Evolutionary conservation across 345 rosid species (phyloP), one percentile per base, ranked within the genome.

Genomic region (Corchorus capsularis): DNA sequence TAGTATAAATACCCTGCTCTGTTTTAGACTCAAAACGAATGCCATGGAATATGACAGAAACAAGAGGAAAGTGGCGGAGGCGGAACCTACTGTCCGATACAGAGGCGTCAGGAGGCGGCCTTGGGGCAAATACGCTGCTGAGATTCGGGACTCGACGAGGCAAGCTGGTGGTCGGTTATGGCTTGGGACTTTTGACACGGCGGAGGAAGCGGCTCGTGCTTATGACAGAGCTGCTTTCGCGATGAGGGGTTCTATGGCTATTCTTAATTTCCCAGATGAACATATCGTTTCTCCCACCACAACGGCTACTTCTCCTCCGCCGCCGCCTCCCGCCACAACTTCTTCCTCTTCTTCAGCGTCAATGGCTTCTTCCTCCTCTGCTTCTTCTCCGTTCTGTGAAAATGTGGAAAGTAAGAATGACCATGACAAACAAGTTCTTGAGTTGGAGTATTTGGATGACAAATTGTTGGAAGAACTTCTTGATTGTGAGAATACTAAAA

Each of bases 91-190:
- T 65, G 80, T 81, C 46, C 83, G 87, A 37, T 89, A 83, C 45
- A 84, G 91, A 67, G 93, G 96, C 0, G 93, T 89, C 4, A 74
- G 97, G 62, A 75, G 86, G 80, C 82, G 97, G 41, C 97, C 96
- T 0, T 94, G 97, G 97, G 97, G 97, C 0, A 92, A 92, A 71
- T 92, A 72, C 60, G 97, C 96, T n/a, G 94, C 93, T 1, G 96
- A 94, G 87, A 94, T 94, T 75, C 90, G 94, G 10, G 97, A 94
- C 78, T 92, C 98, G 0, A 77, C 82, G 8, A 82, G 86, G 67
- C 90, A 73, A 1, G 96, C 97, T 56, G 95, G 93, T 39, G 90
- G 84, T 0, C 87, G 96, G n/a, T 16, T 92, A 75, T 94, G 97
- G 98, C 90, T 91, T 0, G 98, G 98, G 19, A 92, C 98, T 14